Evolutionary conservation across 2,329 filamentous ascomycete species (phyloP).

Genomic region (Knufia petricola): DNA sequence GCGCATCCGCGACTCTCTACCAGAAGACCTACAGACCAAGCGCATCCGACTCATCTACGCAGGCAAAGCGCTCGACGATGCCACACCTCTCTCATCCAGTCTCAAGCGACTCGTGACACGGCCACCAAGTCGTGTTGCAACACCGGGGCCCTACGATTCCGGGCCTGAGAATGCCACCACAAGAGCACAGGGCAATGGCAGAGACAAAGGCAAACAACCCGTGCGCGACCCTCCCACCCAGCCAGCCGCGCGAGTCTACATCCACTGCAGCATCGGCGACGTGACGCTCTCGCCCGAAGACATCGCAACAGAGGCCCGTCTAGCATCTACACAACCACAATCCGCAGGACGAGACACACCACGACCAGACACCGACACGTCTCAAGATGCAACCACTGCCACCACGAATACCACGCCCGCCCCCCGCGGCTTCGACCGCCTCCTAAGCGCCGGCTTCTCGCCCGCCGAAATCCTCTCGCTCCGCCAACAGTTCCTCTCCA

Average conservation of each 20-base stretch:
- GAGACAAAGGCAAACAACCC: conserved; percentile 59
- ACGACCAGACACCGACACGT: conserved; percentile 8
- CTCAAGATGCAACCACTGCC: conserved; percentile 10
- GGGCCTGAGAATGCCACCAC: conserved; percentile 18
- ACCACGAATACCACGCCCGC: conserved; percentile 41
- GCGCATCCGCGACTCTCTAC: conserved; percentile 64
- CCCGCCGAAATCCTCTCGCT: conserved; percentile 72
- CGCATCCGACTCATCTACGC: conserved; percentile 83
- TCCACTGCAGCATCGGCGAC: conserved; percentile 84
- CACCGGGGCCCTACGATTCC: conserved; percentile 16
- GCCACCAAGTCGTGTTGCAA: conserved; percentile 36
- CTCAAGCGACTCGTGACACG: conserved; percentile 52
- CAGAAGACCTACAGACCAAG: conserved; percentile 50
- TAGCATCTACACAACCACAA: conserved; percentile 14
- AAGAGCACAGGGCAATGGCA: conserved; percentile 23
- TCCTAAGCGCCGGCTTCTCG: conserved; percentile 73
- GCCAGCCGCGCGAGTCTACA: conserved; percentile 57
- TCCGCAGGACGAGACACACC: not conserved
- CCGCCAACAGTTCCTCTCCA: conserved; percentile 77
- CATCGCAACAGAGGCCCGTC: conserved; percentile 54
- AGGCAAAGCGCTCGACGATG: conserved; percentile 74
- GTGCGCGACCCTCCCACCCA: conserved; percentile 41
- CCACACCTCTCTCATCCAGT: conserved; percentile 55
- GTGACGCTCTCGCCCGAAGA: conserved; percentile 60
- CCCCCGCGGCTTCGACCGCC: conserved; percentile 77